phyloP scores from a whole-genome alignment of 2,329 filamentous ascomycete genomes.

The Penicillium sp. region DNA sequence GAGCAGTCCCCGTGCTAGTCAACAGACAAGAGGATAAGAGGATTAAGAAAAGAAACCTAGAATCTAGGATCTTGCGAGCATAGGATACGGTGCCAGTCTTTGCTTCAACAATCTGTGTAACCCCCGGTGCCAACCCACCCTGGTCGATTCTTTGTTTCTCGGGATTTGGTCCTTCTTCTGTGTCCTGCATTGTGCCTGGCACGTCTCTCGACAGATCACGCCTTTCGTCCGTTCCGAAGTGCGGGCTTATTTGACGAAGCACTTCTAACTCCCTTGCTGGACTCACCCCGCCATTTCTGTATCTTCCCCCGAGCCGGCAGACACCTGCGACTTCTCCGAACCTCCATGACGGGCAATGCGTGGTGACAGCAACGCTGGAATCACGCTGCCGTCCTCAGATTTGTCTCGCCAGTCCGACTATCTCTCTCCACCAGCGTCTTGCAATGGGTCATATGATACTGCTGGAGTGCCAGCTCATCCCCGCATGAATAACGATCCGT shows the following conservation, averaged over 20 bases:
- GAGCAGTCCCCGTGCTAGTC: conserved; percentile 4
- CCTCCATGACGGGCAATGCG: conserved; percentile 23
- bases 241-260: background rate
- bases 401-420: conserved; percentile 6
- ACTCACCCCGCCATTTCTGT: conserved; percentile 6
- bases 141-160: conserved; percentile 4
- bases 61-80: conserved; percentile 7
- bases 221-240: conserved; percentile 1
- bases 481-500: conserved; percentile 21
- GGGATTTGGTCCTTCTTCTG: conserved; percentile 1
- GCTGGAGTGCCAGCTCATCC: conserved; percentile 11
- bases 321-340: background rate
- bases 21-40: background rate
- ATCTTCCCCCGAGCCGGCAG: conserved; percentile 2
- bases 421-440: conserved; percentile 10
- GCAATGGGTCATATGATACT: conserved; percentile 26
- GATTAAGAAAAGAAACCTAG: background rate
- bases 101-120: conserved; percentile 16
- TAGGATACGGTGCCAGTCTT: conserved; percentile 9
- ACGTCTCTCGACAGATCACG: background rate
- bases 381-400: conserved; percentile 4
- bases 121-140: conserved; percentile 15
- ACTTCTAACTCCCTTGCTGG: background rate
- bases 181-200: conserved; percentile 14
- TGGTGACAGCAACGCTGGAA: conserved; percentile 15